Conservation (phyloP, 192 early-diverging fungal genomes). For the Cetraspora pellucida region DNA sequence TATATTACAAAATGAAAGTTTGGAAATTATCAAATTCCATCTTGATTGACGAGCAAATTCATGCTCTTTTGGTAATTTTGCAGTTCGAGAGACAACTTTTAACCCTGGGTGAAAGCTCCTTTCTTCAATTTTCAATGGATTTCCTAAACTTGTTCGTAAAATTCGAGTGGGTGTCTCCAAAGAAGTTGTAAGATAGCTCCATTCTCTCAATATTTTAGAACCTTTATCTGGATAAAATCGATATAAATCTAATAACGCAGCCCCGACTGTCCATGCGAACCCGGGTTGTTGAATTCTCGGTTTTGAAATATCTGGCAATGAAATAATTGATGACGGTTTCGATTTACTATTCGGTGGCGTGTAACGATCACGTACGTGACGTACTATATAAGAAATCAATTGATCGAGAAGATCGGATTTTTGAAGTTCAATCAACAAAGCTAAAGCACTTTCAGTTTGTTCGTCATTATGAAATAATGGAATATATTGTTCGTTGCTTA, state of each 20-base stretch:
- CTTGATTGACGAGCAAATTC: no score
- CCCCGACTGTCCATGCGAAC: constrained; percentile 8
- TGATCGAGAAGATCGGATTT: not conserved
- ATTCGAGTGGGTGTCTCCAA: not conserved
- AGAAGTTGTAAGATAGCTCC: constrained; percentile 1
- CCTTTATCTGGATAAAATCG: constrained; percentile 5
- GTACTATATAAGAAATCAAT: not conserved
- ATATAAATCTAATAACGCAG: constrained; percentile 1
- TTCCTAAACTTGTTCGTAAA: constrained; percentile 8
- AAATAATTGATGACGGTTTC: not conserved
- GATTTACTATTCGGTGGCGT: not conserved
- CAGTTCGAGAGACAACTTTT: not conserved
- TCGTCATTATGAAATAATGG: constrained; percentile 13
- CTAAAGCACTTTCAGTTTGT: constrained; percentile 2
- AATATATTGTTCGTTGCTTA: not conserved
- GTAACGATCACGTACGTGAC: not conserved
- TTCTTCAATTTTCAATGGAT: not conserved
- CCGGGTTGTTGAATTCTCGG: not conserved
- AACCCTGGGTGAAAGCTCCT: not conserved
- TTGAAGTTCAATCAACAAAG: constrained; percentile 16
- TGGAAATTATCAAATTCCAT: no score
- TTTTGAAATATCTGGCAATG: not conserved
- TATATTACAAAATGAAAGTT: not conserved
- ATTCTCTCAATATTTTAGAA: not conserved
- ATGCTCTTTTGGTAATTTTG: not conserved